Conservation (phyloP, 192 early-diverging fungal genomes). For the Coemansia sp. region DNA sequence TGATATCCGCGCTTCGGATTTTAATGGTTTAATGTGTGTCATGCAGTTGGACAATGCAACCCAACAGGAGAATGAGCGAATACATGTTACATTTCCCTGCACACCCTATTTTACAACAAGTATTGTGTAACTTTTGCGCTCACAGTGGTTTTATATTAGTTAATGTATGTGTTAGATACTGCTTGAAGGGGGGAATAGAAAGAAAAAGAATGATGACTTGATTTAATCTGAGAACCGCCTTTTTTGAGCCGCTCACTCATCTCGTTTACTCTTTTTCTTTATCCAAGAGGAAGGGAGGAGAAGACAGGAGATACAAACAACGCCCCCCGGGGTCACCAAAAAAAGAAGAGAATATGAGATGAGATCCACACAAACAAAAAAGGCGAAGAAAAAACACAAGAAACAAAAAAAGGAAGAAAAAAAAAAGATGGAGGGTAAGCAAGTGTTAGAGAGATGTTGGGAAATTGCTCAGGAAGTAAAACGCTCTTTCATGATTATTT, state of each 20-base stretch:
- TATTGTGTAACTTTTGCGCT: not conserved
- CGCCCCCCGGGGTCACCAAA: not conserved
- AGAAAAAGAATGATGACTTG: not conserved
- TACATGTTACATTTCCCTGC: not conserved
- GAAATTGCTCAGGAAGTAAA: conserved; percentile 2
- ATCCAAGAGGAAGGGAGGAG: too few relatives aligned
- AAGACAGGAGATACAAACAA: not conserved
- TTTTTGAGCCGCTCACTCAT: not conserved
- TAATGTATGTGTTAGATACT: conserved; percentile 2
- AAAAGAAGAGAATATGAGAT: not conserved
- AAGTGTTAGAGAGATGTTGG: conserved; percentile 2
- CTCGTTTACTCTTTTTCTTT: not conserved
- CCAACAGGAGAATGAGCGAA: too few relatives aligned
- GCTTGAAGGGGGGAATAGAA: conserved; percentile 3
- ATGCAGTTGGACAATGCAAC: not conserved
- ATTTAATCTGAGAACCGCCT: not conserved
- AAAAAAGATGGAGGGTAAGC: conserved; percentile 1
- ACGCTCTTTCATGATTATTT: not conserved
- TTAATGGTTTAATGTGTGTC: not conserved
- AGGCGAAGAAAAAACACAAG: conserved; percentile 6
- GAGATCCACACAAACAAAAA: conserved; percentile 7
- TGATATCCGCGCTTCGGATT: not conserved
- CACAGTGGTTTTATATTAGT: not conserved
- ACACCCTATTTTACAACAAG: not conserved
- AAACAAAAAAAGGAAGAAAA: conserved; percentile 16